These are phyloP conservation scores for Kodamaea sp. DNA, from an alignment of 1,139 yeast genomes.

Conservation along the genomic window DNA sequence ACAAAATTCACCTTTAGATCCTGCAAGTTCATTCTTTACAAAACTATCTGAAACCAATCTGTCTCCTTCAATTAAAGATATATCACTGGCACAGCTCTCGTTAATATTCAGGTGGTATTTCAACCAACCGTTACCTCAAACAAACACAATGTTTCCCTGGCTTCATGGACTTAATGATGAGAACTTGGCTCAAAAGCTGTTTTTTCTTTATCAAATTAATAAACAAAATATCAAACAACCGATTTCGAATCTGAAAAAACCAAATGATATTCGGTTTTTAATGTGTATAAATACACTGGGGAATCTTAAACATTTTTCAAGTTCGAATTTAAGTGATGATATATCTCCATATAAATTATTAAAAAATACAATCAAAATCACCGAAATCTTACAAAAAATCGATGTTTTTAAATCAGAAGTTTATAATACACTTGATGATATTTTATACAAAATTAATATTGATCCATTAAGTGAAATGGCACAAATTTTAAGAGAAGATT, in stretches of 20 bases:
- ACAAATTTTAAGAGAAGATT: slow-evolving; percentile 38
- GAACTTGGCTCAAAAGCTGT: slow-evolving; percentile 48
- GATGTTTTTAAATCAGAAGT: slow-evolving; percentile 38
- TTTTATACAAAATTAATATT: slow-evolving; percentile 16
- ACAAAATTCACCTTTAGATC: slow-evolving; percentile 21
- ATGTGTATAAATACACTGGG: slow-evolving; percentile 43
- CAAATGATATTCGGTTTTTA: slow-evolving; percentile 35
- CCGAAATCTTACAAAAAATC: slow-evolving; percentile 54
- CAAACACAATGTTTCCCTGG: slow-evolving; percentile 82
- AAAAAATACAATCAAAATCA: slow-evolving; percentile 59
- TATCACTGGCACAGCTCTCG: slow-evolving; percentile 28
- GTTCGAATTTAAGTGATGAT: not conserved
- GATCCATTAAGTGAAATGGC: slow-evolving; percentile 10
- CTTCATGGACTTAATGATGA: slow-evolving; percentile 66
- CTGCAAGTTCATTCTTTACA: slow-evolving; percentile 20
- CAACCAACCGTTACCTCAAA: slow-evolving; percentile 58
- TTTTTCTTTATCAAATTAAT: slow-evolving; percentile 28
- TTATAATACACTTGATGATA: slow-evolving; percentile 18
- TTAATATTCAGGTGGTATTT: slow-evolving; percentile 45
- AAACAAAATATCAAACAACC: slow-evolving; percentile 16
- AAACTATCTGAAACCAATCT: not conserved
- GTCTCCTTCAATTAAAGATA: not conserved
- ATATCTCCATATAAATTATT: slow-evolving; percentile 24
- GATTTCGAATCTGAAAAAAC: slow-evolving; percentile 8
- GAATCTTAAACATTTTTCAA: not conserved